Conservation (phyloP, 139 green algal species). For the Nannochloris sp. region DNA sequence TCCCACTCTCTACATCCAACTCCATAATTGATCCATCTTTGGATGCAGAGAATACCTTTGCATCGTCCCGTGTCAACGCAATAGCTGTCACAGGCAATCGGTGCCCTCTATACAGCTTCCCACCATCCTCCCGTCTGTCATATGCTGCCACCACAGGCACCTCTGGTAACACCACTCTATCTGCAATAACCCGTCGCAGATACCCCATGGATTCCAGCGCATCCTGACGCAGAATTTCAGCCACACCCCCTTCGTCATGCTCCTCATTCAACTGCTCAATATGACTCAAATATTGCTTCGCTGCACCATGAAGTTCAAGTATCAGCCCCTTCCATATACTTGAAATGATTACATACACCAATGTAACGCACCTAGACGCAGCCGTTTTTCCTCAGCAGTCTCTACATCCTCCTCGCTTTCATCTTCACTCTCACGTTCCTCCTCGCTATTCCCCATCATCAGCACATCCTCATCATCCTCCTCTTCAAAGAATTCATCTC, state of each 20-base stretch:
- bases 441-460: background rate
- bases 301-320: slow-evolving; percentile 27
- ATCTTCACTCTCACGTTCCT: slow-evolving; percentile 20
- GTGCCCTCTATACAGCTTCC: slow-evolving; percentile 31
- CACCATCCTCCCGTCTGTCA: slow-evolving; percentile 12
- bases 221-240: slow-evolving; percentile 33
- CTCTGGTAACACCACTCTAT: slow-evolving; percentile 34
- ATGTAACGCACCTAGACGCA: slow-evolving; percentile 49
- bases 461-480: slow-evolving; percentile 39
- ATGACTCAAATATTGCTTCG: slow-evolving; percentile 57
- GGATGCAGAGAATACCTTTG: slow-evolving; percentile 51
- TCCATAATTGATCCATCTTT: slow-evolving; percentile 73
- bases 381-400: slow-evolving; percentile 72
- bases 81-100: slow-evolving; percentile 56
- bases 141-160: slow-evolving; percentile 10
- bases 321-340: background rate
- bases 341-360: background rate
- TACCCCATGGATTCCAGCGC: slow-evolving; percentile 41
- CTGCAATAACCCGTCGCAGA: slow-evolving; percentile 40
- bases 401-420: slow-evolving; percentile 46
- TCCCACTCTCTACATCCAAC: slow-evolving; percentile 67
- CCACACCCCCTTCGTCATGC: slow-evolving; percentile 26
- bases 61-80: slow-evolving; percentile 60
- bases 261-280: slow-evolving; percentile 34
- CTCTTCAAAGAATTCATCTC: slow-evolving; percentile 30